Evolutionary conservation across 1,284 basidiomycete genomes (phyloP).

Genomic region (Coniferiporia sulphurascens): DNA sequence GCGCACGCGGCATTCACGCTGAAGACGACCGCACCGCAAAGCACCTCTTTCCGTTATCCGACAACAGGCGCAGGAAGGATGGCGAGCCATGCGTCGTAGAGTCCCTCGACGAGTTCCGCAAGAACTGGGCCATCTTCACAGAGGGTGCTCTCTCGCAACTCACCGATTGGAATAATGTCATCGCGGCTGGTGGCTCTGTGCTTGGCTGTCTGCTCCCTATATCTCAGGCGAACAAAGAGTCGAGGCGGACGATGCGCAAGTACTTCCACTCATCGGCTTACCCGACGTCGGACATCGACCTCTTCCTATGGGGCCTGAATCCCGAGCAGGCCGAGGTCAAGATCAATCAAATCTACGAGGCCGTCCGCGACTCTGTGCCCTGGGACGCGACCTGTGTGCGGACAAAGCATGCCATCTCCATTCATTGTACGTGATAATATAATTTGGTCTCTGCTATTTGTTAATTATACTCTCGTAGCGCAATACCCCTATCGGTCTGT

Average conservation of each 20-base stretch:
- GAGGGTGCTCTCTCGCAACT: conserved; percentile 21
- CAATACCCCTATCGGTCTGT: conserved; percentile 58
- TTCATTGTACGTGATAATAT: conserved; percentile 41
- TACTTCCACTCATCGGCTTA: conserved; percentile 48
- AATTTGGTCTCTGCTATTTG: background rate
- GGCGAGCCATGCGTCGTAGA: conserved; percentile 25
- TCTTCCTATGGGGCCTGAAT: conserved; percentile 55
- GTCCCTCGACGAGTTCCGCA: conserved; percentile 19
- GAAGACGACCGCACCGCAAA: conserved; percentile 36
- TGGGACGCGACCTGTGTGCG: conserved; percentile 62
- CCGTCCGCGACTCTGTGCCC: conserved; percentile 55
- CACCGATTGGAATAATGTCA: conserved; percentile 30
- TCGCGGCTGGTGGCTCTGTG: conserved; percentile 56
- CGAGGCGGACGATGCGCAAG: conserved; percentile 51
- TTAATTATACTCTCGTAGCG: conserved; percentile 29
- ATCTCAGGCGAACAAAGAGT: conserved; percentile 39
- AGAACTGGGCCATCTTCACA: conserved; percentile 20
- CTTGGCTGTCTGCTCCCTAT: conserved; percentile 51
- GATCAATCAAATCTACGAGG: conserved; percentile 52
- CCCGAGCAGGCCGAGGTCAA: conserved; percentile 55
- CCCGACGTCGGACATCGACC: conserved; percentile 56
- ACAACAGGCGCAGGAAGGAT: conserved; percentile 35
- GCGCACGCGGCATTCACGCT: conserved; percentile 36
- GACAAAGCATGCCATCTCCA: conserved; percentile 57
- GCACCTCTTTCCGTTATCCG: conserved; percentile 42